These are phyloP conservation scores for Theileria equi DNA, from an alignment of 169 alveolate genomes.

Conservation along the genomic window DNA sequence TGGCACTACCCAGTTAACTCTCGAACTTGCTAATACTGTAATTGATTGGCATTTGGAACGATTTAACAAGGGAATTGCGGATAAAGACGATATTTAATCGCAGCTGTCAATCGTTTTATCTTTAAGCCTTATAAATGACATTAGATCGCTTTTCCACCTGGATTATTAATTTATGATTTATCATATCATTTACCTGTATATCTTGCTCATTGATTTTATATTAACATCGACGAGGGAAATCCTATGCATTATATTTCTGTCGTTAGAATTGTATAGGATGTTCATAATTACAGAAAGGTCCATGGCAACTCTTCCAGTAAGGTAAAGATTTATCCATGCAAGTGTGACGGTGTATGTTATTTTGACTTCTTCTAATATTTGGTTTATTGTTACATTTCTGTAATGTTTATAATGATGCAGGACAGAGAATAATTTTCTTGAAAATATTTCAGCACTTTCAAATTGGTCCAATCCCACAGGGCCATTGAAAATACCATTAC, in stretches of 20 bases:
- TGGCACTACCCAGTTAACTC: conserved; percentile 70
- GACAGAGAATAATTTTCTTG: too few species aligned
- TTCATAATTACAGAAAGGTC: conserved; percentile 40
- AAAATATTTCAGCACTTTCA: too few species aligned
- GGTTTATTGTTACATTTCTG: too few species aligned
- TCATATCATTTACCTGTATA: conserved; percentile 3
- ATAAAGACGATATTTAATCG: too few species aligned
- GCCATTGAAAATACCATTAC: too few species aligned
- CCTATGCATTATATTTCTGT: conserved; percentile 2
- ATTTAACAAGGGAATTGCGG: conserved; percentile 18
- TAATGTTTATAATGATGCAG: too few species aligned
- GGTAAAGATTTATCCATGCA: conserved; percentile 40
- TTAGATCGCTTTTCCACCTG: conserved; percentile 1
- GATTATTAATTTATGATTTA: neutral
- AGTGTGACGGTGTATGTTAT: too few species aligned
- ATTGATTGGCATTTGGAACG: conserved; percentile 73
- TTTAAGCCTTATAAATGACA: too few species aligned
- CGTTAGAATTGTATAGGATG: conserved; percentile 17
- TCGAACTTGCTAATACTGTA: conserved; percentile 77
- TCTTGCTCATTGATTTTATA: conserved; percentile 26
- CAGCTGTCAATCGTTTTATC: too few species aligned
- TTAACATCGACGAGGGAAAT: conserved; percentile 50
- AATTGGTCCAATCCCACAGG: too few species aligned
- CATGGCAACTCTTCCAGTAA: conserved; percentile 58
- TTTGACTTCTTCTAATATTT: too few species aligned